Evolutionary conservation across 306 rosid genomes (phyloP).

Genomic region (Vigna trinervia): DNA sequence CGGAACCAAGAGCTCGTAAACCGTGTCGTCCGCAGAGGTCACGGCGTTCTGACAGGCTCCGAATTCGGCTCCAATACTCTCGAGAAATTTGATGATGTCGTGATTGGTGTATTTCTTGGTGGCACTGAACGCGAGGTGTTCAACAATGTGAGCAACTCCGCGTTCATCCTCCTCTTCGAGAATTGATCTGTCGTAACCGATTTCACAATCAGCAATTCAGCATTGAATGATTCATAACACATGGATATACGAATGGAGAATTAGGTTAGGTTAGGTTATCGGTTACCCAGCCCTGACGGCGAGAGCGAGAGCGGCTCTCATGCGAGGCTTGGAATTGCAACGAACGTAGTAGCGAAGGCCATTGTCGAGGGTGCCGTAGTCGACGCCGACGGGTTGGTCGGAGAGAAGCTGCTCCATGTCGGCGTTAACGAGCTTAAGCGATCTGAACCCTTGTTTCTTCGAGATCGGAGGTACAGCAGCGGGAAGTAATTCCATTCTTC

Average conservation of each 20-base stretch:
- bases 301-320: slow-evolving; percentile 96
- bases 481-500: slow-evolving; percentile 80
- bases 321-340: slow-evolving; percentile 86
- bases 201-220: neutral
- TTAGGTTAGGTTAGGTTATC: neutral
- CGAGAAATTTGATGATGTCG: slow-evolving; percentile 87
- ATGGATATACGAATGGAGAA: neutral
- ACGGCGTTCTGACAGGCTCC: slow-evolving; percentile 98
- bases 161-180: slow-evolving; percentile 96
- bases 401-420: slow-evolving; percentile 70
- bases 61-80: slow-evolving; percentile 92
- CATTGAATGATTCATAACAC: neutral
- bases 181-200: slow-evolving; percentile 75
- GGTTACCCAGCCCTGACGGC: slow-evolving; percentile 84
- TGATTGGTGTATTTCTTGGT: slow-evolving; percentile 81
- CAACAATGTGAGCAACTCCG: slow-evolving; percentile 96
- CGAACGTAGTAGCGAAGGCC: slow-evolving; percentile 92
- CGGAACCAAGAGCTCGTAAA: slow-evolving; percentile 91
- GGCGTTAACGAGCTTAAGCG: slow-evolving; percentile 72
- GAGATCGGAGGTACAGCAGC: slow-evolving; percentile 60
- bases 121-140: slow-evolving; percentile 98
- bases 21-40: slow-evolving; percentile 85
- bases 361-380: slow-evolving; percentile 80
- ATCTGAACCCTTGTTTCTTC: slow-evolving; percentile 86
- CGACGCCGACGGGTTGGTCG: slow-evolving; percentile 67